phyloP scores from a whole-genome alignment of 768 basidiomycete genomes.

The Serendipita sp. region DNA sequence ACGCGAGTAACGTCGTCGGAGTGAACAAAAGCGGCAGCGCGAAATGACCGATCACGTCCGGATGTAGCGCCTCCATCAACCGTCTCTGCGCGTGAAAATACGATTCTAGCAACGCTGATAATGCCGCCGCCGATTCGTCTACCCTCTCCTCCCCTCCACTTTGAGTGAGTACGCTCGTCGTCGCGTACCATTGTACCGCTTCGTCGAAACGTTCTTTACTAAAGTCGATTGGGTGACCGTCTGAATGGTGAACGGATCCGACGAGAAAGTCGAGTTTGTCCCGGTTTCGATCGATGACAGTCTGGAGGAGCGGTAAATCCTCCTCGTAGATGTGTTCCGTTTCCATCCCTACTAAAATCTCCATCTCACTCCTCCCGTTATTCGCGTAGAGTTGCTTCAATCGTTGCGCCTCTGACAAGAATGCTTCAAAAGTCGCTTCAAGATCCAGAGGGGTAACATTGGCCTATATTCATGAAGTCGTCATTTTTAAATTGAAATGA shows the following conservation, averaged over 20 bases:
- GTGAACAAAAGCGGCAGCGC: constrained; percentile 82
- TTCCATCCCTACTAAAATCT: constrained; percentile 76
- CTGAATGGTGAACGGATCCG: constrained; percentile 86
- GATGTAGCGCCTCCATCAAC: constrained; percentile 51
- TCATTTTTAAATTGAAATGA: background rate
- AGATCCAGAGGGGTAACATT: constrained; percentile 38
- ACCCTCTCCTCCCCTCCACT: too few relatives aligned
- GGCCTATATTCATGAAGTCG: constrained; percentile 24
- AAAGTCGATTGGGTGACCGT: constrained; percentile 81
- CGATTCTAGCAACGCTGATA: constrained; percentile 18
- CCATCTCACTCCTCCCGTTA: constrained; percentile 25
- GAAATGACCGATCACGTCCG: constrained; percentile 84
- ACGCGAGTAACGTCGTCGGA: constrained; percentile 40
- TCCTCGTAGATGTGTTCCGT: constrained; percentile 67
- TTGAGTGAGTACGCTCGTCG: too few relatives aligned
- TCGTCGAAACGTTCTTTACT: constrained; percentile 52
- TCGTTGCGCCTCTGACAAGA: constrained; percentile 70
- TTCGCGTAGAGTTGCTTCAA: constrained; percentile 45
- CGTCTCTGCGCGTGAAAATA: constrained; percentile 82
- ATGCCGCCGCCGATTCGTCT: constrained; percentile 11
- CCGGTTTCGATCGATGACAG: constrained; percentile 32
- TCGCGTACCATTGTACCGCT: constrained; percentile 31
- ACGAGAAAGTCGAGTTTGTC: constrained; percentile 70
- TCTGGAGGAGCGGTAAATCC: constrained; percentile 45
- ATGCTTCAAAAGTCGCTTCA: constrained; percentile 47